These are phyloP conservation scores for Diospyros kaki DNA, from an alignment of 148 eudicot species.

Conservation along the genomic window DNA sequence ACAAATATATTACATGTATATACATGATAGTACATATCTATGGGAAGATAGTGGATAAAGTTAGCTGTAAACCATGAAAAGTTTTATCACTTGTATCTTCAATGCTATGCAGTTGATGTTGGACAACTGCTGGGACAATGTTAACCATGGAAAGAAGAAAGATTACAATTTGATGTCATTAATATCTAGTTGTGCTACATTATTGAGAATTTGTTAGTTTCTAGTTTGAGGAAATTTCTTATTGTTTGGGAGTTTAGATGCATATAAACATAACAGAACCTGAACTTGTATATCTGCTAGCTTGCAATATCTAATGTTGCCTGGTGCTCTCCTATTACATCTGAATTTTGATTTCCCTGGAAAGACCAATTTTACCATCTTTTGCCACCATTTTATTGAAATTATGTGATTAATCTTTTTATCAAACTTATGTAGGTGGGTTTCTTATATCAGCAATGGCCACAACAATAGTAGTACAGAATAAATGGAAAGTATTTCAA, in stretches of 20 bases:
- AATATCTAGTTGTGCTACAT: too few relatives aligned
- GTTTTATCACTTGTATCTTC: too few relatives aligned
- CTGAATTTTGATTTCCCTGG: neutral
- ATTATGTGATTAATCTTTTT: neutral
- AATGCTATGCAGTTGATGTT: neutral
- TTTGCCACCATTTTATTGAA: neutral
- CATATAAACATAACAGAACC: neutral
- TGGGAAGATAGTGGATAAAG: too few relatives aligned
- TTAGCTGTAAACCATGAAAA: too few relatives aligned
- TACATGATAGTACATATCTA: too few relatives aligned
- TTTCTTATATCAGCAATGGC: slow-evolving; percentile 1
- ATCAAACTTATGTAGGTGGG: slow-evolving; percentile 16
- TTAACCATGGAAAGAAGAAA: neutral
- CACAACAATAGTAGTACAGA: neutral
- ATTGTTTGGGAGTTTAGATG: neutral
- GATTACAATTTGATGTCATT: too few relatives aligned
- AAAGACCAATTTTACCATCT: neutral
- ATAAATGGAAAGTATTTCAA: slow-evolving; percentile 7
- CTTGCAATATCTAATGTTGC: neutral
- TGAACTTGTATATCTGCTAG: neutral
- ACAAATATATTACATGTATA: too few relatives aligned
- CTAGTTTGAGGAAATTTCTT: neutral
- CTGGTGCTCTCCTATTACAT: neutral
- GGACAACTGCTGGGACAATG: neutral
- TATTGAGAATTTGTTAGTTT: too few relatives aligned